phyloP scores from a whole-genome alignment of 305 asterid genomes.

The Solanum hybrid region DNA sequence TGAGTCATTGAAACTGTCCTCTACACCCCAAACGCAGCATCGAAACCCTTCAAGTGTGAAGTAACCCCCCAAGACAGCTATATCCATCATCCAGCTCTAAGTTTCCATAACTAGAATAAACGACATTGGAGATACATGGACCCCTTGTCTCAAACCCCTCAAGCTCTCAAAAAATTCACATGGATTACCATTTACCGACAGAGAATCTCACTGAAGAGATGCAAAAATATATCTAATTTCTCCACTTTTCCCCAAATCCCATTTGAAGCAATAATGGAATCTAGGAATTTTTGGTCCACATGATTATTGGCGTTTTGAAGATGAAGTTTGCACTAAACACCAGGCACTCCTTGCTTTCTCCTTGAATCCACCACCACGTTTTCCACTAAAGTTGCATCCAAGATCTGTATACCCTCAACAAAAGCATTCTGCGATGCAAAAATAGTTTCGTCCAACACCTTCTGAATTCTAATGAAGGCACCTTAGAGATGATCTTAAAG shows the following conservation, averaged over 20 bases:
- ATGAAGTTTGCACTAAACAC: neutral
- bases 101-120: neutral
- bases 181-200: neutral
- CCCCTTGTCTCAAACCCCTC: neutral
- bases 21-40: neutral
- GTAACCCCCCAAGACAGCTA: neutral
- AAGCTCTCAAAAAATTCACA: neutral
- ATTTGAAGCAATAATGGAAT: neutral
- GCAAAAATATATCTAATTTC: neutral
- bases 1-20: neutral
- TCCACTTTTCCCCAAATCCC: neutral
- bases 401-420: neutral
- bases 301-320: neutral
- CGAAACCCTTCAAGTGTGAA: neutral
- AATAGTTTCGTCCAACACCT: neutral
- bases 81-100: neutral
- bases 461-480: neutral
- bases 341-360: neutral
- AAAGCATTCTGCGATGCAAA: neutral
- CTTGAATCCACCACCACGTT: neutral
- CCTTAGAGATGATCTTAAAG: neutral
- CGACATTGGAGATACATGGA: neutral
- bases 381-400: neutral
- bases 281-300: neutral
- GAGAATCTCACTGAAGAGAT: neutral